A percentile compares a stretch with the other conserved stretches of the same genome.
Conservation (phyloP, 352 stramenopile species). For the Phytophthora tentaculata region DNA sequence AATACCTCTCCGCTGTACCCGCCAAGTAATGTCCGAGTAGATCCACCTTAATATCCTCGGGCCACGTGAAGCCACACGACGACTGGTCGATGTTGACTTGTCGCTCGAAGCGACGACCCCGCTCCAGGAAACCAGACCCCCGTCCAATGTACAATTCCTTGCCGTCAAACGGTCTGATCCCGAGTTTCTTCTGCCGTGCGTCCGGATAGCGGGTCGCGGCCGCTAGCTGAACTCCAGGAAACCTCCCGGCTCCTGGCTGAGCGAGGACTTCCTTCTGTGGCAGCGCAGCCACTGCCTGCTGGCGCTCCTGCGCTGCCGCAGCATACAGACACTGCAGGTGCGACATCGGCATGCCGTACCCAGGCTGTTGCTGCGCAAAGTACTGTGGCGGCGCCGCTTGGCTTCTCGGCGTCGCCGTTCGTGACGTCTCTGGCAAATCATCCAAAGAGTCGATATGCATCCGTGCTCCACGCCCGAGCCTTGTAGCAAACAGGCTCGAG, state of each 20-base stretch:
- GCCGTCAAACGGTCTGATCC: not conserved
- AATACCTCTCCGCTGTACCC: constrained; percentile 3
- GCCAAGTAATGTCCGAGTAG: constrained; percentile 3
- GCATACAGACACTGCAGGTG: constrained; percentile 3
- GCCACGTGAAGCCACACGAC: constrained; percentile 5
- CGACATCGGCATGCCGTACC: not conserved
- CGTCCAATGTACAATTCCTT: not conserved
- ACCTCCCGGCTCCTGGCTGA: not conserved
- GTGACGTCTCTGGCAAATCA: not conserved
- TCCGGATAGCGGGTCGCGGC: not conserved
- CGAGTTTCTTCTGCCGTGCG: not conserved
- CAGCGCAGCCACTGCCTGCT: not conserved
- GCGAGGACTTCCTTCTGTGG: not conserved
- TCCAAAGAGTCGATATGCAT: not conserved
- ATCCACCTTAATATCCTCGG: constrained; percentile 10
- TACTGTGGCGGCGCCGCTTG: not conserved
- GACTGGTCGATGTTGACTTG: not conserved
- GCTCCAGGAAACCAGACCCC: not conserved
- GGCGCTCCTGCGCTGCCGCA: not conserved
- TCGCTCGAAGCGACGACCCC: no score
- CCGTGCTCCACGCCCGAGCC: not conserved
- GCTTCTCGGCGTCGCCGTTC: not conserved
- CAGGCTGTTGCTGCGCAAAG: not conserved
- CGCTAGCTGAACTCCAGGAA: not conserved
- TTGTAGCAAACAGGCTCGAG: not conserved